Base-by-base conservation (phyloP, 371 early-diverging fungal species). In the Hamiltosporidium magnivora region DNA sequence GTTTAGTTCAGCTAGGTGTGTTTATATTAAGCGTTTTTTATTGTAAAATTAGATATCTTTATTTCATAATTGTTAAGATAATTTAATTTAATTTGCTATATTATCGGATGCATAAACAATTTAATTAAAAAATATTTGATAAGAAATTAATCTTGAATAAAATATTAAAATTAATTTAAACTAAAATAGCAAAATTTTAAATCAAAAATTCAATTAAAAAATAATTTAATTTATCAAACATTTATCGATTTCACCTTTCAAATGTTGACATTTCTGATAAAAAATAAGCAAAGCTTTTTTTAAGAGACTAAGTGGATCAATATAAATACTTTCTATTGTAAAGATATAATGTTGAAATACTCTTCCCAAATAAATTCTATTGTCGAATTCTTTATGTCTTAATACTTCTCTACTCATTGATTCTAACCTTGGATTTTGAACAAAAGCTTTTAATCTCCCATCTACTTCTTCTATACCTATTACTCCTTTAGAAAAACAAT, bases 281-380 rank as follows among this genome's bases (percentile, higher is more conserved):
- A 74, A 54, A 58, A 67, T 59, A 8, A 36, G 9, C 44, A 77
- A 53, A 36, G 69, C 75, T 64, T 66, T 67, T 55, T 69, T 60
- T 14, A 77, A 37, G 11, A 77, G 49, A 54, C 56, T 58, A 37
- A 72, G 3, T 1, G 75, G 75, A 64, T 78, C 75, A 12, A 67
- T n/a, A 59, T 62, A 44, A 12, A 72, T 43, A 36, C 44, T 73
- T 59, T 78, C 70, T 39, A 78, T 64, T 11, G 3, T 76, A 69
- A 75, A 97, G 61, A 96, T 90, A 75, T 94, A 96, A 81, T 95
- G 93, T 75, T 93, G 90, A 63, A 89, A 87, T 44, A 89, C 86
- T 66, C 94, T 86, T 44, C 87, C 86, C 64, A 97, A 82, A 60
- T 86, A 85, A 59, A 97, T 94, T 75, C 87, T 90, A 73, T 86